Evolutionary conservation across 805 yeast genomes (phyloP), one percentile per base, ranked within the genome.

Genomic region (Candida lessepsii): DNA sequence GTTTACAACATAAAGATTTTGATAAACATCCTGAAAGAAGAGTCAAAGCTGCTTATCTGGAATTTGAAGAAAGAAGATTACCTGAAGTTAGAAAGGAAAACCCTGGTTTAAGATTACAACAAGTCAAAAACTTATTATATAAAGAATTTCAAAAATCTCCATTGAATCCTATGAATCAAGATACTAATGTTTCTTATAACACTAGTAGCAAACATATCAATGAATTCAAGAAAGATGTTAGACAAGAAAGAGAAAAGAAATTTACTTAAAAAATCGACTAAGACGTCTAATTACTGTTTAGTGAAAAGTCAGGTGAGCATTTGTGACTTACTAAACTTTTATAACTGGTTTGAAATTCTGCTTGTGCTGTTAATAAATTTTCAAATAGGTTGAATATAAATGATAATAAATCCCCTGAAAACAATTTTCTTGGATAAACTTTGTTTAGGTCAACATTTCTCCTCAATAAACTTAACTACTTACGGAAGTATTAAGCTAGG

Each of bases 1-100:
- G 78, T 38, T 81, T 82, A 23, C 61, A 67, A 29, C 65, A 64
- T 45, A 80, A 80, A 54, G 86, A 80, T 38, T 70, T 86, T 38
- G 96, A 86, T 45, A 80, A 88, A 60, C 96, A 86, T 52, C 95
- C 96, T 8, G 96, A 86, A 67, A 78, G 95, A 63, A 76, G 96
- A 56, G 84, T 82, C 63, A 86, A 86, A 67, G 87, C 91, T 18
- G 95, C 95, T 0, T 70, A 70, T 41, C 71, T 78, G 9, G 87
- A 86, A 1, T 86, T 65, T 54, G 87, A 86, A 52, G 91, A 81
- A 46, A 66, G 71, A 41, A 73, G 91, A 52, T 56, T 83, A 29
- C 91, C 93, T 4, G 87, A 83, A 54, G 42, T 83, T 40, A 80
- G 81, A 61, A 72, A 79, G 57, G 95, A 86, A 60, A 70, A 81